Percentiles rank a stretch among this genome's conserved stretches.
Evolutionary conservation across 106 monocot species (phyloP).

Genomic region (Platanthera guangdongensis): DNA sequence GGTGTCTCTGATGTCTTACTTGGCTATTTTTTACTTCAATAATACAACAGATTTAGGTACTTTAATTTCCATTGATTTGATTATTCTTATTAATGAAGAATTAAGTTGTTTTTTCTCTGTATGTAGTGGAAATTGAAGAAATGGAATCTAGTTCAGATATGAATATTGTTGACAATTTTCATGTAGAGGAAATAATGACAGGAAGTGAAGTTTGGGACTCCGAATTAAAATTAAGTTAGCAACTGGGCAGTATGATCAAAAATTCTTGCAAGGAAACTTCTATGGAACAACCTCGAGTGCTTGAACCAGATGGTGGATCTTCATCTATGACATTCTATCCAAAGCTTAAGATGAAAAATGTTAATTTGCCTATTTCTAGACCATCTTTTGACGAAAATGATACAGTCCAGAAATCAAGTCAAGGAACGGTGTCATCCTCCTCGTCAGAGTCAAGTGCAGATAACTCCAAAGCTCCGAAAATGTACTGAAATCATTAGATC

Average conservation of each 20-base stretch:
- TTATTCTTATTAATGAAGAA: too few relatives aligned
- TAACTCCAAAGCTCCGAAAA: neutral
- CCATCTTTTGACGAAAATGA: neutral
- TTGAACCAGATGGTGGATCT: neutral
- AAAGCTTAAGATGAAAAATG: neutral
- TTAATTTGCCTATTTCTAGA: neutral
- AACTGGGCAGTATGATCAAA: neutral
- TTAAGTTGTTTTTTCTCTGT: neutral
- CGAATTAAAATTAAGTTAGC: neutral
- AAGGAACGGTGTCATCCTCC: neutral
- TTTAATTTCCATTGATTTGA: too few relatives aligned
- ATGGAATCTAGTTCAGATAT: neutral
- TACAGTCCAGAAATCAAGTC: neutral
- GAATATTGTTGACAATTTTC: neutral
- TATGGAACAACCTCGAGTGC: neutral
- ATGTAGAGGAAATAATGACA: neutral
- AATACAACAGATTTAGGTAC: too few relatives aligned
- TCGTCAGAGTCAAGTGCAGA: neutral
- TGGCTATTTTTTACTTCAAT: too few relatives aligned
- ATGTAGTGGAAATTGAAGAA: conserved; percentile 15
- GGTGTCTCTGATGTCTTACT: too few relatives aligned
- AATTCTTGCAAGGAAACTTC: neutral
- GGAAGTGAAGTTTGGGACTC: neutral
- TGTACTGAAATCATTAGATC: neutral
- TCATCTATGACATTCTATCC: neutral